Percentiles rank a stretch among this genome's conserved stretches.
These are phyloP conservation scores for Botrytis sinoallii DNA, from an alignment of 2,329 filamentous ascomycete species.

Conservation along the genomic window DNA sequence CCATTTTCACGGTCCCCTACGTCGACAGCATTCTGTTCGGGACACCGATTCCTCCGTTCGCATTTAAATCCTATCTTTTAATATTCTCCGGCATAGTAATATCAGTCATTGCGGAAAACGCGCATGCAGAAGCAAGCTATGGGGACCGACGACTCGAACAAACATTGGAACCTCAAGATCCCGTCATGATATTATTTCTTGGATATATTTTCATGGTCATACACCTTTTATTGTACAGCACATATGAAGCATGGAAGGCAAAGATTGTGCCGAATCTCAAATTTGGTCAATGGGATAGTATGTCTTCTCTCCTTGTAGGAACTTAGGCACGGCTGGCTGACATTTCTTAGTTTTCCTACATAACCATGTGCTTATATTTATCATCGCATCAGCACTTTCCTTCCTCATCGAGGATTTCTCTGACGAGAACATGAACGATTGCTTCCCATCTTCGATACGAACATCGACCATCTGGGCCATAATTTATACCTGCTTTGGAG, in stretches of 20 bases:
- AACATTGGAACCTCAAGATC: slow-evolving; percentile 19
- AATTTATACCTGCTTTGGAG: slow-evolving; percentile 9
- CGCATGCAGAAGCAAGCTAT: slow-evolving; percentile 14
- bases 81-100: slow-evolving; percentile 17
- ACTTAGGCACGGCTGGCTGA: not conserved
- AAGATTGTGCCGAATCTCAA: slow-evolving; percentile 11
- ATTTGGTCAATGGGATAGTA: slow-evolving; percentile 19
- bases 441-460: not conserved
- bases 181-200: slow-evolving; percentile 18
- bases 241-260: slow-evolving; percentile 17
- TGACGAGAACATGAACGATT: slow-evolving; percentile 17
- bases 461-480: slow-evolving; percentile 11
- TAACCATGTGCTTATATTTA: slow-evolving; percentile 12
- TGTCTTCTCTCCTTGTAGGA: not conserved
- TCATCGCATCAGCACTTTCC: not conserved
- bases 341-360: slow-evolving; percentile 14
- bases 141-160: slow-evolving; percentile 18
- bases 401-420: slow-evolving; percentile 18
- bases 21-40: slow-evolving; percentile 16
- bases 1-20: slow-evolving; percentile 16
- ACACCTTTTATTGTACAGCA: slow-evolving; percentile 14
- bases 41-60: slow-evolving; percentile 2
- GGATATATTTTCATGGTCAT: slow-evolving; percentile 17
- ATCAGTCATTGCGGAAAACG: slow-evolving; percentile 18
- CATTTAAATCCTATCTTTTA: slow-evolving; percentile 9